phyloP scores from a whole-genome alignment of 2,329 filamentous ascomycete species.

The Fusarium burgessii region DNA sequence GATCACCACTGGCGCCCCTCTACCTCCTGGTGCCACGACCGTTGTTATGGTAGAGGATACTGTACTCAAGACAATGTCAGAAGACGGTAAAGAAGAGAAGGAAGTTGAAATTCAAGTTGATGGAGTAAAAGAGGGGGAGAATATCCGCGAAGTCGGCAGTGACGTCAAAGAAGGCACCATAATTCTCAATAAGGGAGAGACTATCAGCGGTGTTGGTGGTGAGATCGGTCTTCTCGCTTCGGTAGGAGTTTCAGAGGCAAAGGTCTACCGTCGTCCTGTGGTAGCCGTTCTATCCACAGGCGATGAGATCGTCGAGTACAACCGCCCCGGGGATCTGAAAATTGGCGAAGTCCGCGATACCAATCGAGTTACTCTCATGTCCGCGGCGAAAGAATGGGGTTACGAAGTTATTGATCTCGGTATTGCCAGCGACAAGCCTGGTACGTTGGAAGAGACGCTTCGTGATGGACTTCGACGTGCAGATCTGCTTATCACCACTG shows the following conservation, averaged over 20 bases:
- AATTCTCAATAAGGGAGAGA: conserved; percentile 81
- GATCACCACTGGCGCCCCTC: conserved; percentile 93
- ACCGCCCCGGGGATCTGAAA: conserved; percentile 70
- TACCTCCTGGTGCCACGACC: conserved; percentile 88
- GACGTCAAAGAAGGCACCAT: conserved; percentile 78
- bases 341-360: conserved; percentile 93
- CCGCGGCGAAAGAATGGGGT: conserved; percentile 78
- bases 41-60: conserved; percentile 97
- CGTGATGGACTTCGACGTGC: conserved; percentile 78
- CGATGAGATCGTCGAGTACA: conserved; percentile 88
- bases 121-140: conserved; percentile 81
- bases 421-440: conserved; percentile 81
- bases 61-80: conserved; percentile 77
- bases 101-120: conserved; percentile 88
- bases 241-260: conserved; percentile 78
- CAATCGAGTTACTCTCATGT: conserved; percentile 88
- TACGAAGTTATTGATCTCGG: conserved; percentile 87
- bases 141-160: conserved; percentile 90
- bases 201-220: conserved; percentile 87
- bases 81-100: conserved; percentile 85
- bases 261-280: conserved; percentile 79
- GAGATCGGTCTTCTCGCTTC: conserved; percentile 92
- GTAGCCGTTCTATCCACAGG: conserved; percentile 93
- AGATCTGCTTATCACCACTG: conserved; percentile 90
- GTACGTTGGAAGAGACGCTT: conserved; percentile 80